Conservation (phyloP, 306 rosid species). For the Corylus avellana region DNA sequence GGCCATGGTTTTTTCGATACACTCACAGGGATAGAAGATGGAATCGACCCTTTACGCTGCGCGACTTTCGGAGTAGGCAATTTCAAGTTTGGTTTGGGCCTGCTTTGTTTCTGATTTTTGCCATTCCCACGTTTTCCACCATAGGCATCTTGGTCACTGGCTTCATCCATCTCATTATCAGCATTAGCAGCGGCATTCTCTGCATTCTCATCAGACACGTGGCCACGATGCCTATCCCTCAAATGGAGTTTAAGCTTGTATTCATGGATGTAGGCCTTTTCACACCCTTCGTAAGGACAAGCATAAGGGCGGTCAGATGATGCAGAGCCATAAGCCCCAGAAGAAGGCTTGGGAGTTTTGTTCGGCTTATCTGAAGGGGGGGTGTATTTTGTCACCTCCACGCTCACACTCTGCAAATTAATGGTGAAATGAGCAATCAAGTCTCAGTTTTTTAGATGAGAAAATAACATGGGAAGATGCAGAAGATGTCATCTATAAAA, state of each 20-base stretch:
- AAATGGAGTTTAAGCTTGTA: conserved; percentile 93
- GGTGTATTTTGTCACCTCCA: conserved; percentile 67
- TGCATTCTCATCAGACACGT: conserved; percentile 64
- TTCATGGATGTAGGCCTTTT: conserved; percentile 89
- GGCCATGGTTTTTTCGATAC: conserved; percentile 75
- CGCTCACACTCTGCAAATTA: conserved; percentile 51
- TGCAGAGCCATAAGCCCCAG: conserved; percentile 68
- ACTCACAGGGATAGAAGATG: conserved; percentile 46
- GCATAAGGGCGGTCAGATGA: conserved; percentile 92
- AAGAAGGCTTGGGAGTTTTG: conserved; percentile 61
- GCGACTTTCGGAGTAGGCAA: conserved; percentile 64
- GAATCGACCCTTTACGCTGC: conserved; percentile 61
- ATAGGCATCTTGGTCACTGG: conserved; percentile 83
- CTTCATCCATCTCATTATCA: conserved; percentile 86
- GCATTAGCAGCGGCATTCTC: conserved; percentile 57
- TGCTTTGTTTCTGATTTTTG: conserved; percentile 71
- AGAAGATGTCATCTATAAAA: not conserved
- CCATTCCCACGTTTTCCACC: conserved; percentile 60
- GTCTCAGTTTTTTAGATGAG: not conserved
- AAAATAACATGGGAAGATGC: not conserved
- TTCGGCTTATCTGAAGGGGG: conserved; percentile 71
- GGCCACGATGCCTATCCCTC: conserved; percentile 92
- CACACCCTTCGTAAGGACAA: conserved; percentile 94
- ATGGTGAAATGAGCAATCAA: conserved; percentile 19
- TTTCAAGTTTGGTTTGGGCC: conserved; percentile 68